Conservation (phyloP, 2,329 filamentous ascomycete species). For the Onygenales sp. region DNA sequence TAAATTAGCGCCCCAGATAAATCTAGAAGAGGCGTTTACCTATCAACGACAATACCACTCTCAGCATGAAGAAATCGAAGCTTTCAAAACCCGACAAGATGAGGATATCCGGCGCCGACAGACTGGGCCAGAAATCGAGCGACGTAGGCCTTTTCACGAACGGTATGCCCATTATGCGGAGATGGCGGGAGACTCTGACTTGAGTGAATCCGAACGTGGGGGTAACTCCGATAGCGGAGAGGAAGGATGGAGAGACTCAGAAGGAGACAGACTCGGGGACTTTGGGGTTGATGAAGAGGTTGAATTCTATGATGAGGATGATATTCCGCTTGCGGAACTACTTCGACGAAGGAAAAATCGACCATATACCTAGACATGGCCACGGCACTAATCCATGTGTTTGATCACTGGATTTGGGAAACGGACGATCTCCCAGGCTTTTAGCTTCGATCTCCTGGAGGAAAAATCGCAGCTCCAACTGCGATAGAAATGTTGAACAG, state of each 20-base stretch:
- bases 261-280: conserved; percentile 52
- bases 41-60: conserved; percentile 7
- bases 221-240: conserved; percentile 38
- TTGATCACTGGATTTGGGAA: neutral
- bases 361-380: neutral
- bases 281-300: conserved; percentile 45
- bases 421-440: neutral
- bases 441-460: neutral
- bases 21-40: conserved; percentile 18
- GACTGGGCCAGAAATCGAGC: conserved; percentile 24
- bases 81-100: conserved; percentile 45
- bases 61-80: conserved; percentile 35
- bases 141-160: conserved; percentile 33
- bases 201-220: conserved; percentile 12
- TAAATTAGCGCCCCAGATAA: conserved; percentile 17
- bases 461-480: no score
- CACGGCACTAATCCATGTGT: neutral
- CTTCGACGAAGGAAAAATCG: conserved; percentile 19
- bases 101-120: conserved; percentile 40
- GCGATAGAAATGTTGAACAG: no score
- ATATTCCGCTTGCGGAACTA: conserved; percentile 49
- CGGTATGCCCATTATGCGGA: conserved; percentile 20
- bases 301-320: conserved; percentile 56
- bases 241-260: conserved; percentile 53
- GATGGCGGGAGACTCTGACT: conserved; percentile 7